phyloP scores from a whole-genome alignment of 305 asterid genomes.

The Fraxinus baroniana region DNA sequence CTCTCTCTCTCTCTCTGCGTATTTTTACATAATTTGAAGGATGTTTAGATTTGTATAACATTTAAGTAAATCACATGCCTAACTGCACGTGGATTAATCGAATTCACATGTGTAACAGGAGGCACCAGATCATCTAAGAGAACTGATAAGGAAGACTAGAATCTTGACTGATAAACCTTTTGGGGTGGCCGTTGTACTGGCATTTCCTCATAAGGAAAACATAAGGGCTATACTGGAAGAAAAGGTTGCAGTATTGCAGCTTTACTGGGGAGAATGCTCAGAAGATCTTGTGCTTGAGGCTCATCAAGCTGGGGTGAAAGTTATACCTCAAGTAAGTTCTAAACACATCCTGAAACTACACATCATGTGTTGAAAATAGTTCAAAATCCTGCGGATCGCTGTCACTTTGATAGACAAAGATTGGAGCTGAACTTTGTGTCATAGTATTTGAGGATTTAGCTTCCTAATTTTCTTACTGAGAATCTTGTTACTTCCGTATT shows the following conservation, averaged over 20 bases:
- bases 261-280: slow-evolving; percentile 81
- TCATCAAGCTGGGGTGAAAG: slow-evolving; percentile 78
- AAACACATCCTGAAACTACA: not conserved
- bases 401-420: not conserved
- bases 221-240: slow-evolving; percentile 73
- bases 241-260: slow-evolving; percentile 78
- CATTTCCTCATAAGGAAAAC: slow-evolving; percentile 84
- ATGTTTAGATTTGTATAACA: not conserved
- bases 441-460: not conserved
- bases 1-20: too few species aligned
- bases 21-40: too few species aligned
- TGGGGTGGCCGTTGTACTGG: slow-evolving; percentile 80
- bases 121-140: slow-evolving; percentile 63
- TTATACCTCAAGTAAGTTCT: slow-evolving; percentile 75
- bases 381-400: not conserved
- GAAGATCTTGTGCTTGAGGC: slow-evolving; percentile 61
- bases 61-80: not conserved
- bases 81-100: not conserved
- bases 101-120: slow-evolving; percentile 51
- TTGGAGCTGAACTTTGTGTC: not conserved
- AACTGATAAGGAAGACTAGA: slow-evolving; percentile 71
- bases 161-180: slow-evolving; percentile 78
- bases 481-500: not conserved
- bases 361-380: not conserved
- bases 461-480: not conserved